Conservation (phyloP, 441 rosid species). For the Cnidoscolus chayamansa region DNA sequence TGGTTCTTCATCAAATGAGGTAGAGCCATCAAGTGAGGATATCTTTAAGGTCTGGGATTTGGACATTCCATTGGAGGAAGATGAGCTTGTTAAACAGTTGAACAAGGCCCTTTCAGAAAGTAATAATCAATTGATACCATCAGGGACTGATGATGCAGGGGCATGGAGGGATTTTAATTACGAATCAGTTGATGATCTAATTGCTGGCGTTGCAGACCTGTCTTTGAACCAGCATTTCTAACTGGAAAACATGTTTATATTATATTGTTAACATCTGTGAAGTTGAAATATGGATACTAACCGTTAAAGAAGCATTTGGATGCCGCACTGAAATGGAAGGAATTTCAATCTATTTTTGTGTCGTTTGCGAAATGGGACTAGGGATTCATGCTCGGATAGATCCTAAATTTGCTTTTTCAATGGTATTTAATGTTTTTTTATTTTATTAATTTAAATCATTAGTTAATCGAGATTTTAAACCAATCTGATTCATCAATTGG, state of each 20-base stretch:
- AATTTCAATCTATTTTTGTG: neutral
- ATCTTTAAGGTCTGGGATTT: conserved; percentile 76
- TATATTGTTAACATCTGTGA: neutral
- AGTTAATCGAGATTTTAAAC: too few species aligned
- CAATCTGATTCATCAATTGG: too few species aligned
- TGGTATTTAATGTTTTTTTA: too few species aligned
- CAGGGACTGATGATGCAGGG: conserved; percentile 28
- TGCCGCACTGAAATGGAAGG: neutral
- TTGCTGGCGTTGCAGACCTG: conserved; percentile 51
- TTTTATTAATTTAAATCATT: too few species aligned
- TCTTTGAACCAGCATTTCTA: conserved; percentile 34
- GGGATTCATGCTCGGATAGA: neutral
- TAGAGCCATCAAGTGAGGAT: conserved; percentile 34
- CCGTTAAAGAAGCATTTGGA: neutral
- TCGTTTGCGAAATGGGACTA: neutral
- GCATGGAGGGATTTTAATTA: conserved; percentile 31
- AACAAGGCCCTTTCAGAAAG: conserved; percentile 44
- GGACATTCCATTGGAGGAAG: conserved; percentile 40
- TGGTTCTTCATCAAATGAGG: conserved; percentile 20
- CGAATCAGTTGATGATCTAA: conserved; percentile 41
- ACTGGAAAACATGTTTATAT: neutral
- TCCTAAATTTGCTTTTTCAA: neutral
- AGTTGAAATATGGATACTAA: neutral
- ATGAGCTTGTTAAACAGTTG: conserved; percentile 46
- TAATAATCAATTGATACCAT: conserved; percentile 20